Percentiles rank a stretch among this genome's conserved stretches.
phyloP scores from a whole-genome alignment of 495 filamentous ascomycete species.

The Daldinia caldariorum region DNA sequence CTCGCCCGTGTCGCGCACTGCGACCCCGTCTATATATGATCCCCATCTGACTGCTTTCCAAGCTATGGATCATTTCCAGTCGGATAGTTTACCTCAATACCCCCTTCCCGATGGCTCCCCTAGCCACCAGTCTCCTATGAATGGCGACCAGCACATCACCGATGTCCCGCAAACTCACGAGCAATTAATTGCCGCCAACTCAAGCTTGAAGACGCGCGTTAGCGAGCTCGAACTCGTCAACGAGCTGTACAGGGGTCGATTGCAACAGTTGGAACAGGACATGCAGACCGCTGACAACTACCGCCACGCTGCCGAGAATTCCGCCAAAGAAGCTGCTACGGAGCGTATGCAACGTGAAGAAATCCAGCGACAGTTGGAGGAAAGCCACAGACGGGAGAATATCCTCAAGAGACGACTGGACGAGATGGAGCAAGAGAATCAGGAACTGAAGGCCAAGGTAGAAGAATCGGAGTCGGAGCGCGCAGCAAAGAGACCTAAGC shows the following conservation, averaged over 20 bases:
- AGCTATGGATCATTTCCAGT: constrained; percentile 69
- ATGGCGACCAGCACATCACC: constrained; percentile 71
- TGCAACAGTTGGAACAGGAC: constrained; percentile 84
- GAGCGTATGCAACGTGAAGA: constrained; percentile 56
- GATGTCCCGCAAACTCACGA: constrained; percentile 85
- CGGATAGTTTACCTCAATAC: constrained; percentile 53
- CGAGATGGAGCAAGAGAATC: constrained; percentile 73
- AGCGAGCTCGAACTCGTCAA: constrained; percentile 96
- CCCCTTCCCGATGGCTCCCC: constrained; percentile 72
- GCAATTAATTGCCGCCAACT: constrained; percentile 77
- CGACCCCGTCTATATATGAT: constrained; percentile 76
- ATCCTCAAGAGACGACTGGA: constrained; percentile 83
- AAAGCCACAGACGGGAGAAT: constrained; percentile 78
- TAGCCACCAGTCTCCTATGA: constrained; percentile 71
- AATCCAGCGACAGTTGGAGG: constrained; percentile 73
- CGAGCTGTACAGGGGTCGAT: constrained; percentile 87
- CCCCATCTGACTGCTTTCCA: constrained; percentile 76
- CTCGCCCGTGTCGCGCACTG: constrained; percentile 87
- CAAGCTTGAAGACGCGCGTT: constrained; percentile 86
- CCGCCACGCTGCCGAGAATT: constrained; percentile 53
- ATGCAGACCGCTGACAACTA: constrained; percentile 52
- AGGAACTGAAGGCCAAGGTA: constrained; percentile 52
- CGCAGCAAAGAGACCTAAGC: constrained; percentile 49
- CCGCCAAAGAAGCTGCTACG: constrained; percentile 50
- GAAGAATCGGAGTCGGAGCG: constrained; percentile 50